These are phyloP conservation scores for Malbranchea zuffiana DNA, from an alignment of 2,329 filamentous ascomycete genomes.

Conservation along the genomic window DNA sequence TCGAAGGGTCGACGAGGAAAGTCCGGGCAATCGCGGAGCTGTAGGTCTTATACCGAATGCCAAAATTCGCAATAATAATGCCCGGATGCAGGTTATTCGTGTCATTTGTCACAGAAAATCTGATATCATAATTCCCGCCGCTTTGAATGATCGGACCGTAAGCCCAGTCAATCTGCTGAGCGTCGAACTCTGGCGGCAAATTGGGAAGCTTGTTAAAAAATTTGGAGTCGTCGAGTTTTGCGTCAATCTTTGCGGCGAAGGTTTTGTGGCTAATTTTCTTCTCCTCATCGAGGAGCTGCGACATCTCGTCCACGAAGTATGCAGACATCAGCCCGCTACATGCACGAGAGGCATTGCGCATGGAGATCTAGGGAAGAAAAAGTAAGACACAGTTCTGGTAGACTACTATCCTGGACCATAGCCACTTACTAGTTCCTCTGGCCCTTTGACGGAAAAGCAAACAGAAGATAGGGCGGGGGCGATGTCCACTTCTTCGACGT, in stretches of 20 bases:
- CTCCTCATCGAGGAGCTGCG: constrained; percentile 84
- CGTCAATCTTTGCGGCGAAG: constrained; percentile 75
- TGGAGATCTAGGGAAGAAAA: constrained; percentile 53
- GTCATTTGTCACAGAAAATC: constrained; percentile 66
- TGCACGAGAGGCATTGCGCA: constrained; percentile 87
- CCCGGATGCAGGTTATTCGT: constrained; percentile 78
- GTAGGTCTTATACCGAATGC: constrained; percentile 91
- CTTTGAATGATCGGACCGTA: constrained; percentile 86
- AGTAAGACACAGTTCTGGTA: constrained; percentile 5
- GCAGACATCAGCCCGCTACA: constrained; percentile 91
- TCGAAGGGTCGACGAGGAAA: constrained; percentile 94
- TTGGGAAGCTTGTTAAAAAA: constrained; percentile 82
- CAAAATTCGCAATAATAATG: constrained; percentile 85
- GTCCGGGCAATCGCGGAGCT: constrained; percentile 85
- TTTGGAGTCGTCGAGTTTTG: constrained; percentile 84
- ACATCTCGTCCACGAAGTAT: constrained; percentile 98
- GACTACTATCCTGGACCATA: no score
- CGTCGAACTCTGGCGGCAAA: constrained; percentile 76
- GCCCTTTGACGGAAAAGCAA: constrained; percentile 87
- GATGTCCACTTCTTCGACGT: constrained; percentile 80
- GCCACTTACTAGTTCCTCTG: constrained; percentile 66
- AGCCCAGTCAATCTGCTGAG: constrained; percentile 84
- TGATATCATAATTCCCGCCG: constrained; percentile 87
- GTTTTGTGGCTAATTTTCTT: constrained; percentile 90
- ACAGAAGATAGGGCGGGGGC: constrained; percentile 67